Percentiles rank a stretch among this genome's conserved stretches.
phyloP scores from a whole-genome alignment of 2,329 filamentous ascomycete species.

The Nemania sp. region DNA sequence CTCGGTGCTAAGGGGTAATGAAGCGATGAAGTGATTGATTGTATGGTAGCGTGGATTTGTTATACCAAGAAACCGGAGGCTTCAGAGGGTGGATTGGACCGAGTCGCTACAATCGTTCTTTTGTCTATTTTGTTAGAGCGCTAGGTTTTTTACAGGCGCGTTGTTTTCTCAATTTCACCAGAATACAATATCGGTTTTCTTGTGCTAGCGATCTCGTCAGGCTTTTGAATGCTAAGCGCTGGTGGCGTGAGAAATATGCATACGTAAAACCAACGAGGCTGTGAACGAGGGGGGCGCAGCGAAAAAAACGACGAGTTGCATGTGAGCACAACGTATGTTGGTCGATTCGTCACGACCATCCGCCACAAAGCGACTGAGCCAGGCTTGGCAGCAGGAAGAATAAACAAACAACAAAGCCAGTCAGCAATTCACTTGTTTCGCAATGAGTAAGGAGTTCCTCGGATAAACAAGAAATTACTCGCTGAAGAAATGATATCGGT shows the following conservation, averaged over 20 bases:
- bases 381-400: not conserved
- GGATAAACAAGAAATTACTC: too few relatives aligned
- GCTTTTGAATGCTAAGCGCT: not conserved
- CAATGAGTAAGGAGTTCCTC: too few relatives aligned
- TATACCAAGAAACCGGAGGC: too few relatives aligned
- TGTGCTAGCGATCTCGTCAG: not conserved
- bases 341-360: not conserved
- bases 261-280: not conserved
- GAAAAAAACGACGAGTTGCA: not conserved
- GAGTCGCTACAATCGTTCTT: too few relatives aligned
- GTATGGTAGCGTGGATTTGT: too few relatives aligned
- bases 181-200: not conserved
- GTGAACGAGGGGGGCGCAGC: not conserved
- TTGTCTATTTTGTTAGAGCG: too few relatives aligned
- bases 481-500: too few relatives aligned
- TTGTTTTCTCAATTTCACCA: not conserved
- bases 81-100: too few relatives aligned
- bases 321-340: not conserved
- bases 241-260: not conserved
- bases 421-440: too few relatives aligned
- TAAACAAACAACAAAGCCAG: not conserved
- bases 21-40: not conserved
- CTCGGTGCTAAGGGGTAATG: not conserved
- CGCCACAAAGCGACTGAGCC: not conserved
- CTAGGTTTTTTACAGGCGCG: not conserved